Conservation (phyloP, 129 eudicot species). For the Lonicera japonica region DNA sequence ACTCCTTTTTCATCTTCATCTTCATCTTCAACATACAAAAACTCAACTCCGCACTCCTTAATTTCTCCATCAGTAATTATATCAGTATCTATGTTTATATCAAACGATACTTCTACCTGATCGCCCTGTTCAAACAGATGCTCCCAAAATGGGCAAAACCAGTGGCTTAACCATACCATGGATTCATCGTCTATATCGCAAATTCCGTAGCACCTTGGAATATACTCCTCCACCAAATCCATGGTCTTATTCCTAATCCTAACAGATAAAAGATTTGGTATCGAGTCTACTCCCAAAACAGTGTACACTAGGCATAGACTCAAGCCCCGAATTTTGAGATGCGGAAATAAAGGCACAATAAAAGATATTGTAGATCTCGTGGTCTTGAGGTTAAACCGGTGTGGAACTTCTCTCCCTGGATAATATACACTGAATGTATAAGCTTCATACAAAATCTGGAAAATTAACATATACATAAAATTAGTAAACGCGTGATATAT, state of each 20-base stretch:
- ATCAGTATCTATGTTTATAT: too few relatives aligned
- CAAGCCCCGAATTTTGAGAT: neutral
- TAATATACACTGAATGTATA: neutral
- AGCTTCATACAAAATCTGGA: neutral
- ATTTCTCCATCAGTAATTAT: too few relatives aligned
- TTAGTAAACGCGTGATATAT: too few relatives aligned
- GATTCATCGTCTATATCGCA: neutral
- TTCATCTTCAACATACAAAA: too few relatives aligned
- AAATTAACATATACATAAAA: neutral
- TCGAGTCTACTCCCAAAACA: neutral
- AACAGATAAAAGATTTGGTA: neutral
- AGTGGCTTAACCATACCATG: conserved; percentile 1
- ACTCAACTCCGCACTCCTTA: too few relatives aligned
- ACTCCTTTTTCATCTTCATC: too few relatives aligned
- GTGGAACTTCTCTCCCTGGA: neutral
- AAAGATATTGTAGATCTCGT: neutral
- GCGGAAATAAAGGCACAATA: neutral
- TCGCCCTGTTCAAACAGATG: too few relatives aligned
- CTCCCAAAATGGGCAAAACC: neutral
- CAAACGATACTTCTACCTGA: too few relatives aligned
- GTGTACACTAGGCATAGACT: neutral
- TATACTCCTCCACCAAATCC: neutral
- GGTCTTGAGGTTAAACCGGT: neutral
- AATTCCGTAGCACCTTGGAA: neutral
- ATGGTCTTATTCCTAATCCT: neutral